These are phyloP conservation scores for Ogataea salicorniae DNA, from an alignment of 805 yeast genomes.

Conservation along the genomic window DNA sequence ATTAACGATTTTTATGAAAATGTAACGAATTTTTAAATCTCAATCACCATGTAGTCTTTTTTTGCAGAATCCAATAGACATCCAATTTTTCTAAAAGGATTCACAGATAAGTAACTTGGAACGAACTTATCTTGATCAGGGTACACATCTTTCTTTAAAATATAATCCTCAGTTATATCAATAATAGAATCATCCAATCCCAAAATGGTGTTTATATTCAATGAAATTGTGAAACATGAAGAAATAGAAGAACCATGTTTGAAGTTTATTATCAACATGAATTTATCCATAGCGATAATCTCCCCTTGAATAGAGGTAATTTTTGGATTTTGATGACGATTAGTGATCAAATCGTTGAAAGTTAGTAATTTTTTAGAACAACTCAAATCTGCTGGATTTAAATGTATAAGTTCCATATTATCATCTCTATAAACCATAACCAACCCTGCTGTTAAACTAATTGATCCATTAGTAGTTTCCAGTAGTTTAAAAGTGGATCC, in stretches of 20 bases:
- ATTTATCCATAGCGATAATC: constrained; percentile 1
- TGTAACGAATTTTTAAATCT: constrained; percentile 5
- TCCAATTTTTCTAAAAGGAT: constrained; percentile 28
- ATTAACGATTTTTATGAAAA: too few relatives aligned
- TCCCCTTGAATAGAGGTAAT: constrained; percentile 8
- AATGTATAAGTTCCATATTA: constrained; percentile 9
- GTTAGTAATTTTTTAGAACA: constrained; percentile 2
- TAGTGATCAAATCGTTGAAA: constrained; percentile 1
- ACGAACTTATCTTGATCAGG: constrained; percentile 10
- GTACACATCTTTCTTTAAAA: constrained; percentile 6
- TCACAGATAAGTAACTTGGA: constrained; percentile 33
- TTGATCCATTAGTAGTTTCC: not conserved
- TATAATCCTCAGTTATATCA: constrained; percentile 3
- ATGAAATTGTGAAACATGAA: not conserved
- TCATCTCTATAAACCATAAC: constrained; percentile 7
- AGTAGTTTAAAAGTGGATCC: constrained; percentile 4
- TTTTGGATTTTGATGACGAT: not conserved
- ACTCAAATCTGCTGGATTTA: constrained; percentile 5
- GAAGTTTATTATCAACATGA: constrained; percentile 9
- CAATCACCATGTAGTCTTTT: constrained; percentile 36
- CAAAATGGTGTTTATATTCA: constrained; percentile 2
- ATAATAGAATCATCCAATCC: not conserved
- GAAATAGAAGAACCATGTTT: not conserved
- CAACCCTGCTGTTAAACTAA: constrained; percentile 4
- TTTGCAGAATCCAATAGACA: constrained; percentile 37